phyloP scores from a whole-genome alignment of 2,329 filamentous ascomycete species.

The Hysterium pulicare region DNA sequence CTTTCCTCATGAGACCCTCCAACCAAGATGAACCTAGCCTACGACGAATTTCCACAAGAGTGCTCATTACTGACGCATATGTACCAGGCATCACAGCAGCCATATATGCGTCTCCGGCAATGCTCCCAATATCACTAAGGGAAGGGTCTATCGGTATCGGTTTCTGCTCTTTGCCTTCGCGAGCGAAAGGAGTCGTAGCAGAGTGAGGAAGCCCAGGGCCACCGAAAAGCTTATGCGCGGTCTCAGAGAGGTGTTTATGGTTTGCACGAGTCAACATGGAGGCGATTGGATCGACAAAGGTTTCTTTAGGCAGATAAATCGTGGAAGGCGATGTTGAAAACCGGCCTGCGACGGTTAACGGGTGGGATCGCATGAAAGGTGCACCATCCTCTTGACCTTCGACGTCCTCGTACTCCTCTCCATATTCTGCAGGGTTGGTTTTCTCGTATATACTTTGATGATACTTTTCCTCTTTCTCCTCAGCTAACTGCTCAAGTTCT shows the following conservation, averaged over 20 bases:
- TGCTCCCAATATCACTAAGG: constrained; percentile 66
- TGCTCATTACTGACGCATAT: constrained; percentile 65
- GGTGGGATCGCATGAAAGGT: constrained; percentile 61
- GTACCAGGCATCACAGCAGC: constrained; percentile 66
- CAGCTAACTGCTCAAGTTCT: constrained; percentile 33
- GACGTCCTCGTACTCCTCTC: constrained; percentile 32
- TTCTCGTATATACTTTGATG: constrained; percentile 40
- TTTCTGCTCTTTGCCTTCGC: constrained; percentile 56
- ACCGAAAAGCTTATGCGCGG: constrained; percentile 72
- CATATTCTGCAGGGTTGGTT: constrained; percentile 38
- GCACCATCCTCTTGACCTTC: constrained; percentile 27
- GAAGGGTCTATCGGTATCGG: constrained; percentile 62
- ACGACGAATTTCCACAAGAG: constrained; percentile 70
- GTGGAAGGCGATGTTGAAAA: constrained; percentile 72
- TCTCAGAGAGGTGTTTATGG: constrained; percentile 66
- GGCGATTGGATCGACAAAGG: constrained; percentile 67
- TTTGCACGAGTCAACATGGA: constrained; percentile 64
- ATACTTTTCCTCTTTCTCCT: constrained; percentile 29
- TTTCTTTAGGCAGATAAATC: constrained; percentile 67
- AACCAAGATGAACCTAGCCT: constrained; percentile 71
- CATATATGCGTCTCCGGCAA: constrained; percentile 72
- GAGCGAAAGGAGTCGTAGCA: constrained; percentile 60
- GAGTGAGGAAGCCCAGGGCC: constrained; percentile 74
- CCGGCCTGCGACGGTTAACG: constrained; percentile 68
- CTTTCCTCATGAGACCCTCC: constrained; percentile 53